A percentile compares a stretch with the other conserved stretches of the same genome.
phyloP scores from a whole-genome alignment of 305 asterid genomes.

The Fraxinus baroniana region DNA sequence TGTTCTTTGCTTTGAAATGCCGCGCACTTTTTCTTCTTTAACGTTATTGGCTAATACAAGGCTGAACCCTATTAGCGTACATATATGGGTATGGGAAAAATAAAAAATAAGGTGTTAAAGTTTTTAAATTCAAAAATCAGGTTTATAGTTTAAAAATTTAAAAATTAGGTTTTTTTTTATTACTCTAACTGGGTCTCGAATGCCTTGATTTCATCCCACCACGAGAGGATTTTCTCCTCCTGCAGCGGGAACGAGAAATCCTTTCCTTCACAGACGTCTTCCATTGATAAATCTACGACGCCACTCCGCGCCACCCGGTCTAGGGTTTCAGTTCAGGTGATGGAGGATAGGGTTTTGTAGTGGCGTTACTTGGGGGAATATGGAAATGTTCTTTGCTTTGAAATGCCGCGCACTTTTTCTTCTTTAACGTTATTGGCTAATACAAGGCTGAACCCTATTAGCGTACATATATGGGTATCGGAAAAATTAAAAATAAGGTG shows the following conservation, averaged over 20 bases:
- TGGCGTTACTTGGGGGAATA: not conserved
- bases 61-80: not conserved
- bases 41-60: not conserved
- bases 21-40: not conserved
- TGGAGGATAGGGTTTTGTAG: constrained; percentile 35
- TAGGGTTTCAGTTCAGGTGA: not conserved
- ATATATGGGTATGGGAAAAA: not conserved
- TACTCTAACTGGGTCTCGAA: no score
- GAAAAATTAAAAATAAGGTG: no score
- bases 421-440: not conserved
- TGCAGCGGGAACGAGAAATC: no score
- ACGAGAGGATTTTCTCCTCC: no score
- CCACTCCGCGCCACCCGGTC: constrained; percentile 26
- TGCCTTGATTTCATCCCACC: no score
- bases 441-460: not conserved
- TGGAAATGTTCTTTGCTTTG: not conserved
- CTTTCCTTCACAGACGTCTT: no score
- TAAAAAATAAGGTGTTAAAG: no score
- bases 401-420: not conserved
- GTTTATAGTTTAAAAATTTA: no score
- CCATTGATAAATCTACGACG: constrained; percentile 47
- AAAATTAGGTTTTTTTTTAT: no score
- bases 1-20: not conserved
- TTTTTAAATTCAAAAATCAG: no score
- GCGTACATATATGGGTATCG: not conserved